A percentile compares a stretch with the other conserved stretches of the same genome.
Evolutionary conservation across 495 filamentous ascomycete species (phyloP).

Genomic region (Filosporella fistucella): DNA sequence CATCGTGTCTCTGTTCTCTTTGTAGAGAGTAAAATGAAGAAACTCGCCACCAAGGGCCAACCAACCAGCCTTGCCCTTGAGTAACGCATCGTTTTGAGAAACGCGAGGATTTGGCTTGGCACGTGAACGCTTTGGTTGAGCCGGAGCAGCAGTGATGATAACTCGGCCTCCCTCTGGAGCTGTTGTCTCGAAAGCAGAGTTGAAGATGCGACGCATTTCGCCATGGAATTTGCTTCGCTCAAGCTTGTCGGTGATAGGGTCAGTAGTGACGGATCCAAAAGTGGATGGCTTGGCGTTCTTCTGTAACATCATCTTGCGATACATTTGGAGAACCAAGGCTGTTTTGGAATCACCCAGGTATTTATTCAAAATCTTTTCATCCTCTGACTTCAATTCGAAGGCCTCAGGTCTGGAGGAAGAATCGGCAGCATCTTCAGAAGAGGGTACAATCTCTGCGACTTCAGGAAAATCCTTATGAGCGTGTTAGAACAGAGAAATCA

Average conservation of each 20-base stretch:
- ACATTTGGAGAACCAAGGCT: too few species aligned
- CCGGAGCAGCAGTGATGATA: slow-evolving; percentile 50
- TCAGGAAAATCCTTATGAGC: too few species aligned
- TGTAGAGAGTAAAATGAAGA: slow-evolving; percentile 91
- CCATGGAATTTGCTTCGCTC: slow-evolving; percentile 61
- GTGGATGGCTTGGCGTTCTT: slow-evolving; percentile 27
- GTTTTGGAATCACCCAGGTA: too few species aligned
- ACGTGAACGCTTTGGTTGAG: slow-evolving; percentile 22
- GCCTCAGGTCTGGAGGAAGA: too few species aligned
- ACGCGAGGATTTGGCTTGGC: slow-evolving; percentile 15
- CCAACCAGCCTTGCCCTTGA: slow-evolving; percentile 23
- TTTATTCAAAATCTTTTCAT: too few species aligned
- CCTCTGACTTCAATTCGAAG: too few species aligned
- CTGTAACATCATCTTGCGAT: too few species aligned
- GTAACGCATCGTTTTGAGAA: slow-evolving; percentile 4
- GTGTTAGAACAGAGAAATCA: too few species aligned
- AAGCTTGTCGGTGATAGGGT: slow-evolving; percentile 49
- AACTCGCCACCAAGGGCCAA: slow-evolving; percentile 63
- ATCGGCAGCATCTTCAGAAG: too few species aligned
- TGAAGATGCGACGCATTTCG: slow-evolving; percentile 61
- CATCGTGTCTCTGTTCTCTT: slow-evolving; percentile 99
- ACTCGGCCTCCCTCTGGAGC: slow-evolving; percentile 49
- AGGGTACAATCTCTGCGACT: too few species aligned
- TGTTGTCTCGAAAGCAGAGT: slow-evolving; percentile 58
- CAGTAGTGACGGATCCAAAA: slow-evolving; percentile 17